Evolutionary conservation across 257 asterid genomes (phyloP), one percentile per base, ranked within the genome.

Genomic region (Petunia secreta): DNA sequence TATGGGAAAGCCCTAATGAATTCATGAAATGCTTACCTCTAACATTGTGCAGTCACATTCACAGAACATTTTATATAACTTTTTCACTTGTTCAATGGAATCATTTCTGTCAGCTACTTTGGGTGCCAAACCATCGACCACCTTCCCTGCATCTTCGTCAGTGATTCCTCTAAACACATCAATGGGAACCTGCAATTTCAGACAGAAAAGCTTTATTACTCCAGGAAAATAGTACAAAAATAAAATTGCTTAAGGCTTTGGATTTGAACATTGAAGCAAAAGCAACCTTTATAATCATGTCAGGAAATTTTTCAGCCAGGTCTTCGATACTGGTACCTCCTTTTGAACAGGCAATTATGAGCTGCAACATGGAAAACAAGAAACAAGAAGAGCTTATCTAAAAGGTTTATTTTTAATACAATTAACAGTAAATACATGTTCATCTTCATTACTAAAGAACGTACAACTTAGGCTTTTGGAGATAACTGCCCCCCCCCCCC

Each of bases 261-360:
- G 44, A 36, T 63, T 63, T 63, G 68, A 74, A 36, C 3, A 8
- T 36, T 9, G 68, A 63, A 63, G 44, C 68, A 63, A 9, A 48
- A 74, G 79, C 44, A 74, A 92, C 99, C 99, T 95, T 95, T 68
- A 92, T 84, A 75, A 95, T 95, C 92, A 91, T 87, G 81, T 93
- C 98, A 15, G 98, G 99, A 80, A 93, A 97, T 86, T 91, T 81
- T 88, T 93, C 99, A 15, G 98, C 98, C 80, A 95, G 94, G 89
- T 95, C 99, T 86, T 95, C 98, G 34, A 95, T 93, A 81, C 99
- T 95, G 46, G 99, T 95, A 86, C 99, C 98, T 76, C 99, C 99
- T 85, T 91, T 92, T 73, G 88, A 85, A 67, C 99, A 95, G 85
- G 99, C 91, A 82, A 93, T 93, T 67, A 95, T 93, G 86, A 95